Base-by-base conservation (phyloP, 2,329 filamentous ascomycete genomes). In the Penicillium sp. region DNA sequence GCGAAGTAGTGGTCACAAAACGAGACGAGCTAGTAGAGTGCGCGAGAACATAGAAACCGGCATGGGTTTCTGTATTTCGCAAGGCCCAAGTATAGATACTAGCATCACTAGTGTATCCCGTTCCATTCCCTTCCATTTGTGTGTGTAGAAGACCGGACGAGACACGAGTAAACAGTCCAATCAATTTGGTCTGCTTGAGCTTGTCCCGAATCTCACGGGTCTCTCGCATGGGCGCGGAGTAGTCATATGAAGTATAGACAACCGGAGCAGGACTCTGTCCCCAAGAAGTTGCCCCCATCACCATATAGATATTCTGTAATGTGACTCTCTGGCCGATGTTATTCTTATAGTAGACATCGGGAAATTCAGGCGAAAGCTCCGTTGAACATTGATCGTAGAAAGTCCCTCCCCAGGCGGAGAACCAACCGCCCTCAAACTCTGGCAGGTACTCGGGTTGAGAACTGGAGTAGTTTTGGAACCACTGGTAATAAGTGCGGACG, bases 331-430 rank as follows among this genome's bases (percentile, higher is more conserved):
- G 80, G 6, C 75, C 81, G 53, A 83, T 76, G 49, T 82, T 79
- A 60, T 82, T 80, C 63, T 83, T 83, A 64, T 83, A 84, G 53
- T 81, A 84, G 1, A 84, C 77, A 66, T 83, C 80, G 1, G 80
- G 75, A 64, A 81, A 83, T 12, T 75, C 75, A 0, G 73, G 69
- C 19, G 70, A 73, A 33, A 79, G 78, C 43, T 81, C 77, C 0
- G 78, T 70, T 14, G 67, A 50, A 59, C 80, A 83, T 51, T 75
- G 67, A 50, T 82, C 82, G 56, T 82, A 83, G 57, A 82, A 82
- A 1, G 72, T 73, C 4, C 77, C 78, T 0, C 77, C 79, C 81
- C 81, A 83, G 14, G 79, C 75, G n/a, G 78, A 77, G 53, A 83
- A 82, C 60, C 73, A 82, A 0, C 81, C 81, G 4, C 78, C 79